These are phyloP conservation scores for Tubosaeta sp. DNA, from an alignment of 768 basidiomycete genomes.

Conservation along the genomic window DNA sequence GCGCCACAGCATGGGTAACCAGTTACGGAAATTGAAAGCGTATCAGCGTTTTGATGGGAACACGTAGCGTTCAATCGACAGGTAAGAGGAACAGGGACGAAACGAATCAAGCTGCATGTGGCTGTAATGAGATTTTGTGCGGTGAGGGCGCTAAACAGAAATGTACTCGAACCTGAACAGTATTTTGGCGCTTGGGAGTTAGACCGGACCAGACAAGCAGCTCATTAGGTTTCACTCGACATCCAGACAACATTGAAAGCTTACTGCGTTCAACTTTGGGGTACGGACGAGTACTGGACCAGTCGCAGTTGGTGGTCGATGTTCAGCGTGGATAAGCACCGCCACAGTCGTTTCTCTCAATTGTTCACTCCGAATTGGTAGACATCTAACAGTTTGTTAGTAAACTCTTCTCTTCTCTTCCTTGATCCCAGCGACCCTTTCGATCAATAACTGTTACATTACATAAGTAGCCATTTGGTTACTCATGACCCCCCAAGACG, in stretches of 20 bases:
- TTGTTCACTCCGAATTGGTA: too few species aligned
- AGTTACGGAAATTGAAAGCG: not conserved
- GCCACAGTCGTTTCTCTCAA: too few species aligned
- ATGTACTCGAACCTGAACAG: slow-evolving; percentile 3
- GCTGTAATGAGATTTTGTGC: slow-evolving; percentile 3
- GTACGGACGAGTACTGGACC: too few species aligned
- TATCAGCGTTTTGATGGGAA: not conserved
- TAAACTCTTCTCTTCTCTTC: not conserved
- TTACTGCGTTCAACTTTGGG: too few species aligned
- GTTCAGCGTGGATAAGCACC: not conserved
- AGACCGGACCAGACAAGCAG: slow-evolving; percentile 8
- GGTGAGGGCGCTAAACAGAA: not conserved
- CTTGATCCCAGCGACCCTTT: not conserved
- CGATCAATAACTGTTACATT: not conserved
- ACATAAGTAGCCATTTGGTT: not conserved
- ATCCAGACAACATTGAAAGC: not conserved
- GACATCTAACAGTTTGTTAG: too few species aligned
- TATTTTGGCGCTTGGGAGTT: too few species aligned
- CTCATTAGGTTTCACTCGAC: not conserved
- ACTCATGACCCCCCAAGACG: slow-evolving; percentile 37
- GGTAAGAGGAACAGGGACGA: not conserved
- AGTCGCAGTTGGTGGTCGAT: not conserved
- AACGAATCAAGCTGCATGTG: not conserved
- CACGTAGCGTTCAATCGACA: not conserved
- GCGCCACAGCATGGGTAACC: slow-evolving; percentile 35